Conservation (phyloP, 2,329 filamentous ascomycete genomes). For the Claviceps africana region DNA sequence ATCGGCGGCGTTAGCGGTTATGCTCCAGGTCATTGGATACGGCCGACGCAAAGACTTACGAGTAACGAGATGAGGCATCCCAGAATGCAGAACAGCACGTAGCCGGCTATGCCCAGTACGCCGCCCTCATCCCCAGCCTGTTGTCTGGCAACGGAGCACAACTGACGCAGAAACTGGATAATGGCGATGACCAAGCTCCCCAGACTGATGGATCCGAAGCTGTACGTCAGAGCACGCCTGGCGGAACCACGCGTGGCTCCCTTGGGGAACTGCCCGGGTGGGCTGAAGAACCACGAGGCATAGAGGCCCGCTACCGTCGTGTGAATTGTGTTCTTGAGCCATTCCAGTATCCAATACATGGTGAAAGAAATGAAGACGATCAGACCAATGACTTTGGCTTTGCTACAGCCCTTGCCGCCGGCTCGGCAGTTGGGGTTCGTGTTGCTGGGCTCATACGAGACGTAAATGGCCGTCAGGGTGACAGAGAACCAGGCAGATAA, state of each 20-base stretch:
- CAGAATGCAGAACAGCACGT: slow-evolving; percentile 58
- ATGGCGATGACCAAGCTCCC: slow-evolving; percentile 78
- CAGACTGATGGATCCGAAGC: slow-evolving; percentile 79
- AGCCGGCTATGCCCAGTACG: slow-evolving; percentile 52
- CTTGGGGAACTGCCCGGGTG: slow-evolving; percentile 49
- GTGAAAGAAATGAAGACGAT: slow-evolving; percentile 81
- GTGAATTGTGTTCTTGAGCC: slow-evolving; percentile 87
- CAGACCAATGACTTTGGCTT: slow-evolving; percentile 67
- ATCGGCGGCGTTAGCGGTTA: background rate
- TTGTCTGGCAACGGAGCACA: slow-evolving; percentile 60
- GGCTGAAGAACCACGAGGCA: slow-evolving; percentile 82
- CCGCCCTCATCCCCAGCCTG: slow-evolving; percentile 55
- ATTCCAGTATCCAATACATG: slow-evolving; percentile 88
- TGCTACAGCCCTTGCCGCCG: slow-evolving; percentile 49
- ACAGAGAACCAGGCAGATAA: slow-evolving; percentile 78
- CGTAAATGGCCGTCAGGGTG: slow-evolving; percentile 75
- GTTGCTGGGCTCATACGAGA: slow-evolving; percentile 57
- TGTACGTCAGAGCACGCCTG: slow-evolving; percentile 71
- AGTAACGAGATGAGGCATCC: slow-evolving; percentile 57
- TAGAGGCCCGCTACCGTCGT: slow-evolving; percentile 79
- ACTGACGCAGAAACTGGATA: slow-evolving; percentile 70
- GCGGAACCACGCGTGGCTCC: slow-evolving; percentile 74
- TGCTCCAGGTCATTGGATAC: background rate
- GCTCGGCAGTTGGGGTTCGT: slow-evolving; percentile 38
- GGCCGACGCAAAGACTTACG: slow-evolving; percentile 25